Evolutionary conservation across 495 filamentous ascomycete species (phyloP).

Genomic region (Penicillium ucsense): DNA sequence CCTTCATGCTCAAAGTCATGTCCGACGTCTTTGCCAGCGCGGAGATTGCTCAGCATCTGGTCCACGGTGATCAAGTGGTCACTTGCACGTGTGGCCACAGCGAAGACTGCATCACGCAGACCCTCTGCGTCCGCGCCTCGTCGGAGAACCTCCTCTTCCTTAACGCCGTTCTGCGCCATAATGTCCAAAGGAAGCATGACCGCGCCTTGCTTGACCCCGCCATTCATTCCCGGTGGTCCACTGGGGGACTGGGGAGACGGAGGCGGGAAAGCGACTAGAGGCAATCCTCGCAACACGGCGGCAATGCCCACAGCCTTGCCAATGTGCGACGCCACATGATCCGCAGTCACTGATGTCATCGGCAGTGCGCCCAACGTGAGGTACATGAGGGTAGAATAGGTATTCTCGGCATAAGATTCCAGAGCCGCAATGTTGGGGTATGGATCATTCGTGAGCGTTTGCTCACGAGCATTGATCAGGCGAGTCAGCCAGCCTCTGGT

Average conservation of each 20-base stretch:
- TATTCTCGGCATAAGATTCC: slow-evolving; percentile 86
- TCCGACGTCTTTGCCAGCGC: slow-evolving; percentile 59
- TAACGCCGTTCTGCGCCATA: slow-evolving; percentile 69
- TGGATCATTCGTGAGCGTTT: slow-evolving; percentile 73
- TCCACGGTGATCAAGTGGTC: slow-evolving; percentile 92
- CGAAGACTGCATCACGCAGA: slow-evolving; percentile 80
- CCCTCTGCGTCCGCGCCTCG: slow-evolving; percentile 67
- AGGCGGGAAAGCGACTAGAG: slow-evolving; percentile 69
- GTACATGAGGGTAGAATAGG: slow-evolving; percentile 90
- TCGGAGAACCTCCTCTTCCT: slow-evolving; percentile 81
- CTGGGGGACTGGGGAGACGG: slow-evolving; percentile 47
- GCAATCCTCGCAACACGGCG: slow-evolving; percentile 72
- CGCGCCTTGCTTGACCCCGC: slow-evolving; percentile 45
- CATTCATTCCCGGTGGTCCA: slow-evolving; percentile 16
- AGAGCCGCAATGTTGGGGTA: slow-evolving; percentile 63
- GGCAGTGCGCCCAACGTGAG: slow-evolving; percentile 70
- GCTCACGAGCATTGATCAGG: slow-evolving; percentile 68
- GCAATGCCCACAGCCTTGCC: slow-evolving; percentile 88
- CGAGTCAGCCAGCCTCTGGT: slow-evolving; percentile 76
- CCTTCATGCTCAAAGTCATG: slow-evolving; percentile 81
- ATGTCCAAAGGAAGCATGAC: slow-evolving; percentile 79
- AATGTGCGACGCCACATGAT: slow-evolving; percentile 88
- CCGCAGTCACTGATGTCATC: slow-evolving; percentile 68
- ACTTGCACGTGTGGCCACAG: slow-evolving; percentile 82
- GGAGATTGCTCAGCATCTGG: slow-evolving; percentile 77